Base-by-base conservation (phyloP, 176 grass and related monocot genomes). In the Ampelocalamus luodianensis region DNA sequence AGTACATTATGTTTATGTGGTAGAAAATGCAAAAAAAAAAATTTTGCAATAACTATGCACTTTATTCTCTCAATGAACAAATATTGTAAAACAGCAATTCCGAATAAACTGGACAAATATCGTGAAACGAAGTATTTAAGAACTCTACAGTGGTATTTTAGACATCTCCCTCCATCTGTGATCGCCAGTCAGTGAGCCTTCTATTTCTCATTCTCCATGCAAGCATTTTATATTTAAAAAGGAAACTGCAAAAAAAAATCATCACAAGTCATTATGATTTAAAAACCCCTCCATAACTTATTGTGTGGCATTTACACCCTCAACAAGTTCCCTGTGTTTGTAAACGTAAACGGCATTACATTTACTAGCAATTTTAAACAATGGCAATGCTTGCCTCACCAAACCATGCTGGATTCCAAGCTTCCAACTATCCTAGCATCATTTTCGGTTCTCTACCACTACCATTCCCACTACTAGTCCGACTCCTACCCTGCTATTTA, bases 191-290 rank as follows among this genome's bases (percentile, higher is more conserved):
- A 80, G 22, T 12, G 22, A 64, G 29, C 62, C 43, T 37, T 48
- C 22, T 44, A 24, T 71, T 12, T 83, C 27, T 60, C 16, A 54
- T 10, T 64, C 34, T 40, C 16, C 8, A 18, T 27, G 43, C 43
- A 39, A 22, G n/a, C 43, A 79, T 72, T 63, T 20, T 51, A 72
- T 40, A 79, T 36, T 72, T 86, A 71, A 60, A 20, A 71, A 58
- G 17, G 1, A 27, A 48, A 37, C 39, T 23, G 6, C 11, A 58
- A 46, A 40, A 58, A 51, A 46, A 40, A 58, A 51, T 32, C 12
- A 7, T 11, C 8, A 16, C 3, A 23, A 6, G 3, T 43, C 24
- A 36, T 62, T 14, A 20, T 42, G 16, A 43, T 86, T 62, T 56
- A 36, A 10, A 63, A 42, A 27, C 26, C 48, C n/a, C 27, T 27